Evolutionary conservation across 225 moss, liverwort and hornwort species (phyloP), one percentile per base, ranked within the genome.

Genomic region (Anthoceros angustus): DNA sequence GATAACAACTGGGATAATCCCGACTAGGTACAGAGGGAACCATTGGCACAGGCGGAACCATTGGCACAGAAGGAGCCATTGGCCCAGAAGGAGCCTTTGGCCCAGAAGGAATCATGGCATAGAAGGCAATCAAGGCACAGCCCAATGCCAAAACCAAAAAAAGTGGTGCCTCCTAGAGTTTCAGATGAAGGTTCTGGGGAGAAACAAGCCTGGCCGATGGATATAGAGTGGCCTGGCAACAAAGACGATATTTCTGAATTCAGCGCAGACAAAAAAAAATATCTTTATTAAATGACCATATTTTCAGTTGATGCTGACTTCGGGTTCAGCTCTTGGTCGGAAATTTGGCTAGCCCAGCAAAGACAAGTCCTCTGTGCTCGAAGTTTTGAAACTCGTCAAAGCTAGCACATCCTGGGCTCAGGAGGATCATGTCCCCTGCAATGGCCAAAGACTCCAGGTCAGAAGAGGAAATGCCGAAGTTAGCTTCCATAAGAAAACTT

Each of bases 371-470:
- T 67, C 98, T 86, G 61, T 92, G 92, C 74, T 98, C 92, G 66
- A 98, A 98, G 64, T 87, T 84, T 48, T 65, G 75, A 66, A 98
- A 92, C 64, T 92, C 87, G 67, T 98, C 98, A 70, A 98, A 89
- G 72, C 98, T 98, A 32, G 95, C 88, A 74, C 95, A 98, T 63
- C 83, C 91, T 64, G 95, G 92, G 73, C 87, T 88, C 15, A 98
- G 67, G 42, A 98, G 63, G 18, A 98, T 81, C 41, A 72, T 81
- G 69, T 98, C 95, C 50, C 95, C 91, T 95, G 90, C 73, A 72
- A 63, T 8, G 68, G 10, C 20, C 50, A 60, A n/a, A 42, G 46
- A 67, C 32, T 32, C 32, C 32, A 32, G 4, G 24, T 38, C 10
- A 38, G 25, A 38, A 23, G 9, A 64, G 41, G 3, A 43, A 66